Base-by-base conservation (phyloP, 2,329 filamentous ascomycete species). In the Trichoderma sp. region DNA sequence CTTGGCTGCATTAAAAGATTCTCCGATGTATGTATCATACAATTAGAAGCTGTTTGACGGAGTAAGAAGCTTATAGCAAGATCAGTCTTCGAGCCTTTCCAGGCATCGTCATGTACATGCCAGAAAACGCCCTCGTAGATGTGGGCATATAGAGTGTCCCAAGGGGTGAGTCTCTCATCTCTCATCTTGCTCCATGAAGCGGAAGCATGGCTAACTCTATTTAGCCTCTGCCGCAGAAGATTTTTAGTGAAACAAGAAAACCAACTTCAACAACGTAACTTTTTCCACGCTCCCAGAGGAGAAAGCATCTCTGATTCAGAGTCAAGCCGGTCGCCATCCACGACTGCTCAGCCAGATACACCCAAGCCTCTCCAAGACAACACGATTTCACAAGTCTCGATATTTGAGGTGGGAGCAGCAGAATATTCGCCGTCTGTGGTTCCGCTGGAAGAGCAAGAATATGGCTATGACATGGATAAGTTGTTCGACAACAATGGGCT, bases 221-320 rank as follows among this genome's bases (percentile, higher is more conserved):
- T 37, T 72, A 91, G 89, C 77, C 92, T 92, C 77, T 92, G 89
- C 78, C 85, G 90, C 67, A 92, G 92, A 78, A 91, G 89, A 5
- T 91, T 89, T 68, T 89, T 90, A 88, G 86, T 90, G 67, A 90
- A 90, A 79, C 88, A 90, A 76, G 87, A 90, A 75, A 82, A 87
- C 64, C 83, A 87, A 31, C 88, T 87, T 1, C 87, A 90, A 75
- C 86, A 89, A 74, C 84, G 87, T 47, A 79, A 87, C 68, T 83
- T 88, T 73, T 83, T 84, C 52, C 85, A 85, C 66, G 86, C 89
- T 73, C 76, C 79, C 7, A 75, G 84, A 53, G 86, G 86, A 73
- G 85, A 87, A 74, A 85, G 80, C 77, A 84, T 82, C 37, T 88
- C 84, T 27, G 85, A 87, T 60, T 86, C 84, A n/a, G 87, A 86